These are phyloP conservation scores for Syzygium aromaticum DNA, from an alignment of 345 rosid genomes.

Conservation along the genomic window DNA sequence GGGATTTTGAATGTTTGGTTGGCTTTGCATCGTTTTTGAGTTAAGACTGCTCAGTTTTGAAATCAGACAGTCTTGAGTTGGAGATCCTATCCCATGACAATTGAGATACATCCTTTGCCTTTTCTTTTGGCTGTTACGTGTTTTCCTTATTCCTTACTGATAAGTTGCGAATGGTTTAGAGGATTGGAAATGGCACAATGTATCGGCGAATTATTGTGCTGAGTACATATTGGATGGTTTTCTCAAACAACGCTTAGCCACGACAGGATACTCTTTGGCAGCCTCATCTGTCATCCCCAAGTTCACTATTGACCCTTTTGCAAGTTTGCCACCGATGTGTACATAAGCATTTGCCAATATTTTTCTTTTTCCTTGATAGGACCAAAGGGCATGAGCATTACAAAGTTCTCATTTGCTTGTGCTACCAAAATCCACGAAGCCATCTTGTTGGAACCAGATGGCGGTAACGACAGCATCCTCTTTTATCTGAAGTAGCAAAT, in stretches of 20 bases:
- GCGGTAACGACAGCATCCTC: neutral
- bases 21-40: neutral
- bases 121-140: neutral
- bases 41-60: neutral
- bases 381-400: neutral
- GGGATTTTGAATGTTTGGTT: neutral
- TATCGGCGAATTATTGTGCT: neutral
- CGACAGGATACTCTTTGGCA: neutral
- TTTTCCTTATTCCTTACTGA: neutral
- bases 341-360: neutral
- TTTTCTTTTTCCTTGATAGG: neutral
- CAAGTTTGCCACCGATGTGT: neutral
- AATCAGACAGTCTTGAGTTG: neutral
- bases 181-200: neutral
- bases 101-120: neutral
- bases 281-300: neutral
- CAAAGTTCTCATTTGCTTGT: neutral
- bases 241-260: neutral
- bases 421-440: neutral
- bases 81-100: neutral
- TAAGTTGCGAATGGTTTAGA: neutral
- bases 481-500: neutral
- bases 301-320: neutral
- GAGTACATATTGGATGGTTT: neutral
- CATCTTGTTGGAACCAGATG: neutral